Evolutionary conservation across 2,329 filamentous ascomycete species (phyloP), one percentile per base, ranked within the genome.

Genomic region (Alternaria novae-zelandiae): DNA sequence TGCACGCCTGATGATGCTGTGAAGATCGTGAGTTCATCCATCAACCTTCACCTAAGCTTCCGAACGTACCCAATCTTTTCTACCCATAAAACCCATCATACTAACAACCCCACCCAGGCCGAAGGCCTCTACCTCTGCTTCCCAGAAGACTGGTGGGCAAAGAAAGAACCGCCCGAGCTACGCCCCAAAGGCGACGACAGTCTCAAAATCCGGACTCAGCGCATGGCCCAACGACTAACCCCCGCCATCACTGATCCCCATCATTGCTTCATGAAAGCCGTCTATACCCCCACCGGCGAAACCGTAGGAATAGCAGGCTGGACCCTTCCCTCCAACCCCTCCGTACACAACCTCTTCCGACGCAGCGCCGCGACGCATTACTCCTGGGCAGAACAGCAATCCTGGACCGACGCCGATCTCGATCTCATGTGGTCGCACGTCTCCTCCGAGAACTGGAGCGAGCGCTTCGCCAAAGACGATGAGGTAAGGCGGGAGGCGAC

Each of bases 261-360:
- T 15, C 67, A 73, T 17, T 50, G 65, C 32, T 77, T 71, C 65
- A 49, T 78, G 12, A 79, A 78, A 67, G 77, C 76, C 1, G 63
- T 72, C 2, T 64, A 70, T 9, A 25, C 51, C 8, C 61, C 74
- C 6, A 72, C 71, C 0, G 63, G 64, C 46, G 47, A 68, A 21
- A 70, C 69, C 8, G 62, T 76, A 9, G 77, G 76, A 6, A 30
- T 72, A 25, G 77, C 76, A 17, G 71, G 74, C 45, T 79, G 77
- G 77, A 61, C 63, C 2, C 61, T 36, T 1, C 76, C 77, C 0
- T 58, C 59, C 0, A 56, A 59, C 4, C 70, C 70, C 5, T 49
- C 6, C 5, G 46, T 74, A 1, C 67, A 74, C 44, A 72, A 71
- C 32, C 20, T 67, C n/a, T 72, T 70, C 44, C 69, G 66, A 1